These are phyloP conservation scores for Phytophthora ohioensis DNA, from an alignment of 352 stramenopile genomes.

Conservation along the genomic window DNA sequence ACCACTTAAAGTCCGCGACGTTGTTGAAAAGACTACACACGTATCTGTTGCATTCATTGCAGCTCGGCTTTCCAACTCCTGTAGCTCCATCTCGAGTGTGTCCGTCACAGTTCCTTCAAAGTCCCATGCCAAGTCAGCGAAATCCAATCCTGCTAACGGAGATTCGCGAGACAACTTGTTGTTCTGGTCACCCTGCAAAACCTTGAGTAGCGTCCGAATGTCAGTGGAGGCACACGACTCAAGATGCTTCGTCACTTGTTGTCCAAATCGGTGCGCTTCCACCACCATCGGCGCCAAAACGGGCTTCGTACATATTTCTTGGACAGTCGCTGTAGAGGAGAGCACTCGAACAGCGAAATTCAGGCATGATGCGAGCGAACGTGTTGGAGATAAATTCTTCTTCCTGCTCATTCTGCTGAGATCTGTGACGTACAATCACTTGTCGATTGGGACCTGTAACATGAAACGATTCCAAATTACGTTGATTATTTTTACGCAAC, in stretches of 20 bases:
- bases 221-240: constrained; percentile 7
- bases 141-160: constrained; percentile 30
- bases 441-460: background rate
- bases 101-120: constrained; percentile 51
- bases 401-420: constrained; percentile 39
- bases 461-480: constrained; percentile 7
- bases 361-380: constrained; percentile 55
- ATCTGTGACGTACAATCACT: background rate
- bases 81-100: constrained; percentile 69
- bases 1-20: background rate
- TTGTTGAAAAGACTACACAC: constrained; percentile 49
- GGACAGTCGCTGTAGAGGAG: constrained; percentile 13
- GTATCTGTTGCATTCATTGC: constrained; percentile 17
- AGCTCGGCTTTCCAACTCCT: constrained; percentile 59
- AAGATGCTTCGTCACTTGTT: constrained; percentile 38
- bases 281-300: constrained; percentile 61
- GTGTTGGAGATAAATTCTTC: constrained; percentile 33
- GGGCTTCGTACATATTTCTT: constrained; percentile 57
- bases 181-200: constrained; percentile 22
- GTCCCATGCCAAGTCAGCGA: constrained; percentile 73
- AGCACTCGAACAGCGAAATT: constrained; percentile 55
- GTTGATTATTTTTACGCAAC: constrained; percentile 41
- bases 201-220: constrained; percentile 38
- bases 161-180: constrained; percentile 11
- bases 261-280: constrained; percentile 61